Conservation (phyloP, 495 filamentous ascomycete genomes). For the Xylaria cubensis region DNA sequence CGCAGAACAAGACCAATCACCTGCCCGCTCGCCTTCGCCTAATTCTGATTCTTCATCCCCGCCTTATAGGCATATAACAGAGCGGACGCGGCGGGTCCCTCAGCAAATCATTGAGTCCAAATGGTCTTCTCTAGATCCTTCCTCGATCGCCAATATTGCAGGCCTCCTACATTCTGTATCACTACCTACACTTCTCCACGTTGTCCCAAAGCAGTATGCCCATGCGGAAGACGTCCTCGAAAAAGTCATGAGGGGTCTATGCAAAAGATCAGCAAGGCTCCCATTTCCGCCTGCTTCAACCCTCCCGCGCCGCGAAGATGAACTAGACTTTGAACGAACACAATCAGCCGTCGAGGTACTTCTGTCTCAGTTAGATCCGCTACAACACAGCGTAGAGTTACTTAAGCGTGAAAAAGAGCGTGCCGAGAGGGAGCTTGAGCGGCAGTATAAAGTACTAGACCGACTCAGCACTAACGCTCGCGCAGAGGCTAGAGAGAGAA, state of each 20-base stretch:
- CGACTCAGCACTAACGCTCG: slow-evolving; percentile 47
- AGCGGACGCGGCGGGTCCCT: slow-evolving; percentile 49
- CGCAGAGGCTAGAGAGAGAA: slow-evolving; percentile 46
- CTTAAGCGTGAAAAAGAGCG: slow-evolving; percentile 49
- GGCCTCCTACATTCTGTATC: slow-evolving; percentile 46
- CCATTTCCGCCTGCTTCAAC: slow-evolving; percentile 49
- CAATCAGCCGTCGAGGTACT: slow-evolving; percentile 45
- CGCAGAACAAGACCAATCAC: slow-evolving; percentile 31
- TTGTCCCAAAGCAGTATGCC: slow-evolving; percentile 43
- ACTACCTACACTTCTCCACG: slow-evolving; percentile 49
- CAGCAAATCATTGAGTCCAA: slow-evolving; percentile 52
- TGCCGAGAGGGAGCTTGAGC: slow-evolving; percentile 45
- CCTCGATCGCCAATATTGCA: slow-evolving; percentile 47
- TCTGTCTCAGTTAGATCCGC: slow-evolving; percentile 50
- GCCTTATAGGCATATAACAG: slow-evolving; percentile 47
- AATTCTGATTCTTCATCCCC: slow-evolving; percentile 35
- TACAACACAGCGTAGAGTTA: slow-evolving; percentile 53
- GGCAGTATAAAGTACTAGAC: slow-evolving; percentile 48
- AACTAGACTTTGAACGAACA: slow-evolving; percentile 54
- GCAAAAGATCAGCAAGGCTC: slow-evolving; percentile 22
- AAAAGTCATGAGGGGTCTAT: slow-evolving; percentile 19
- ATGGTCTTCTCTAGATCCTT: slow-evolving; percentile 49
- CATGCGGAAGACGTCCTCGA: slow-evolving; percentile 43
- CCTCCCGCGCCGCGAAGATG: slow-evolving; percentile 43
- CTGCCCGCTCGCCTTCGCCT: slow-evolving; percentile 28